Percentiles rank a stretch among this genome's conserved stretches.
Conservation (phyloP, 352 stramenopile species). For the Globisporangium nunn region DNA sequence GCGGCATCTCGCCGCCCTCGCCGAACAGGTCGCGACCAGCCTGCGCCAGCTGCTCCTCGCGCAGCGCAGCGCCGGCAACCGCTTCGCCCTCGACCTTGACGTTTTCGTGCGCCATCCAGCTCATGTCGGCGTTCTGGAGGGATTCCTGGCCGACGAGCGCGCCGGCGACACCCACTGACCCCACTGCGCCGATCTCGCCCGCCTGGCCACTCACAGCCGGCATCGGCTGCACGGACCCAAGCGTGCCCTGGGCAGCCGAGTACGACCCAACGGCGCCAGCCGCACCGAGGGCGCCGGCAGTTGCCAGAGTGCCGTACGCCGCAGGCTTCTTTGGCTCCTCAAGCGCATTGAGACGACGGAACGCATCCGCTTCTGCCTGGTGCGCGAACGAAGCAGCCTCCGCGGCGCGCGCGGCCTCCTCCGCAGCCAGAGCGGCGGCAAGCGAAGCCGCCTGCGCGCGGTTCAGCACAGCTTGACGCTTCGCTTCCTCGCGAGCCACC, state of each 20-base stretch:
- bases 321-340: conserved; percentile 46
- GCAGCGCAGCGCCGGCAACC: conserved; percentile 62
- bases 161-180: conserved; percentile 63
- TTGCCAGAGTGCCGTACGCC: conserved; percentile 38
- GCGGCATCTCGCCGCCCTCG: conserved; percentile 66
- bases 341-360: conserved; percentile 61
- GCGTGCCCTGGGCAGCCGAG: conserved; percentile 41
- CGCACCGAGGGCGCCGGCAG: conserved; percentile 48
- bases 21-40: conserved; percentile 81
- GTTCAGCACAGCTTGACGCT: conserved; percentile 50
- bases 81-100: conserved; percentile 72
- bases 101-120: conserved; percentile 79
- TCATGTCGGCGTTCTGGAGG: conserved; percentile 78
- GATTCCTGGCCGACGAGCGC: conserved; percentile 74
- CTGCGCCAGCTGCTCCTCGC: conserved; percentile 78
- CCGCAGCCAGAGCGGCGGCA: conserved; percentile 60
- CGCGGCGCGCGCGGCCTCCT: conserved; percentile 67
- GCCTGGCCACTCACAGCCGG: conserved; percentile 60
- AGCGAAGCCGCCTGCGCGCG: conserved; percentile 66
- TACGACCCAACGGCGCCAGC: conserved; percentile 42
- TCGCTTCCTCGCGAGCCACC: conserved; percentile 64
- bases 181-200: conserved; percentile 68
- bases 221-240: conserved; percentile 65
- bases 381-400: conserved; percentile 66
- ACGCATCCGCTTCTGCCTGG: conserved; percentile 66